Evolutionary conservation across 768 basidiomycete species (phyloP).

Genomic region (Suillus spraguei): DNA sequence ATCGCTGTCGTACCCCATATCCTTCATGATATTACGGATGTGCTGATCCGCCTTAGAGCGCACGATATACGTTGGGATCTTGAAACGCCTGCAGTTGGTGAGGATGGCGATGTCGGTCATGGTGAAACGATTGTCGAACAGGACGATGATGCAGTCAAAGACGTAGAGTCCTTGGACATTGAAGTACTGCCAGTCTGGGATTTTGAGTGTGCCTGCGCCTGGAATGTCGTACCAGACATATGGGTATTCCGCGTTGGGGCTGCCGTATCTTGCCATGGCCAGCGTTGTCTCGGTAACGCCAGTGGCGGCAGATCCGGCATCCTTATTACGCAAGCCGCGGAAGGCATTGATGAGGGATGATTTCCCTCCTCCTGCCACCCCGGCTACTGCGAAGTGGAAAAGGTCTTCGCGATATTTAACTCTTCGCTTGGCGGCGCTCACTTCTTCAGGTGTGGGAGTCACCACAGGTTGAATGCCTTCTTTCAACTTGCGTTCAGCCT

Average conservation of each 20-base stretch:
- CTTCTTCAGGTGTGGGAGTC: too few relatives aligned
- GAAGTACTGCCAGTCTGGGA: constrained; percentile 42
- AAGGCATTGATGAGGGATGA: constrained; percentile 36
- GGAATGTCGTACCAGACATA: constrained; percentile 42
- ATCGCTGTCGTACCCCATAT: constrained; percentile 32
- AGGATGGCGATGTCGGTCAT: constrained; percentile 39
- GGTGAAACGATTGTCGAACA: constrained; percentile 39
- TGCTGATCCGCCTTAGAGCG: constrained; percentile 28
- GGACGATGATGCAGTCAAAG: constrained; percentile 38
- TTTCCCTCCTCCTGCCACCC: constrained; percentile 33
- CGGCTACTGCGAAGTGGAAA: constrained; percentile 32
- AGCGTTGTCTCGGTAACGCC: constrained; percentile 38
- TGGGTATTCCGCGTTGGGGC: constrained; percentile 25
- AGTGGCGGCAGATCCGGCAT: constrained; percentile 29
- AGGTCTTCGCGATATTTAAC: too few relatives aligned
- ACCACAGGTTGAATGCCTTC: too few relatives aligned
- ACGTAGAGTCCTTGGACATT: constrained; percentile 39
- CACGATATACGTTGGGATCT: constrained; percentile 37
- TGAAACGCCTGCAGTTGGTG: constrained; percentile 32
- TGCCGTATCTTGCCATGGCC: constrained; percentile 30
- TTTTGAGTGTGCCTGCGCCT: constrained; percentile 37
- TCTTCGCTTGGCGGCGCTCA: too few relatives aligned
- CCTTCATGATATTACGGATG: constrained; percentile 18
- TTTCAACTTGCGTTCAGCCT: constrained; percentile 23
- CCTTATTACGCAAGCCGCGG: constrained; percentile 32